These are phyloP conservation scores for Aspergillus aculeatinus DNA, from an alignment of 2,329 filamentous ascomycete species.

Conservation along the genomic window DNA sequence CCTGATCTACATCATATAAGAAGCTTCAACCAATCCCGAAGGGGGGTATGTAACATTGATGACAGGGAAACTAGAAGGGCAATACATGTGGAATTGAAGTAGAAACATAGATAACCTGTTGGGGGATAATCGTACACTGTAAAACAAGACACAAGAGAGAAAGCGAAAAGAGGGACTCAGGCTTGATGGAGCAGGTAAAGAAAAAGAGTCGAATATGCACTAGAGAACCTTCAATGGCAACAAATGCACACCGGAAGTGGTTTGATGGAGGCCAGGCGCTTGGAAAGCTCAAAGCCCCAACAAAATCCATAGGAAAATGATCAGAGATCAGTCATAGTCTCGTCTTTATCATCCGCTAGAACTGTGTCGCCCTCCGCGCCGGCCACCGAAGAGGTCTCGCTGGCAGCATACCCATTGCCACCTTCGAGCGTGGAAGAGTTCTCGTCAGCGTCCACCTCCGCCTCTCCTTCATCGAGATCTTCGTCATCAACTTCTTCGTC, in stretches of 20 bases:
- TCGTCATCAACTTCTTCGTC: constrained; percentile 34
- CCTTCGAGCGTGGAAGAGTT: constrained; percentile 34
- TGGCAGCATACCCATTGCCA: constrained; percentile 33
- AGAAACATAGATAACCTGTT: neutral
- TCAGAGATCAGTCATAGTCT: constrained; percentile 29
- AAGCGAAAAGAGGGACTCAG: neutral
- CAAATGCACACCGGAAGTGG: neutral
- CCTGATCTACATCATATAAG: too few species aligned
- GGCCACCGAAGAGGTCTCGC: constrained; percentile 32
- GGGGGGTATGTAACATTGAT: too few species aligned
- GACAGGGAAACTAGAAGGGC: too few species aligned
- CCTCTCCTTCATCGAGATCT: constrained; percentile 35
- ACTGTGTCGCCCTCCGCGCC: constrained; percentile 6
- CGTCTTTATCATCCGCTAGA: constrained; percentile 24
- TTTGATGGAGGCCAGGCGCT: neutral
- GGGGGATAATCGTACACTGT: neutral
- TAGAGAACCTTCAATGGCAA: neutral
- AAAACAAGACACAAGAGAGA: neutral
- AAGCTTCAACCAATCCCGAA: too few species aligned
- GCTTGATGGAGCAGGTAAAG: neutral
- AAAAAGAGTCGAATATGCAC: neutral
- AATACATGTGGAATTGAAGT: neutral
- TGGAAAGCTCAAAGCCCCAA: neutral
- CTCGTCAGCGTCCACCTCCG: constrained; percentile 29
- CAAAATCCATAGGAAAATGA: neutral